Base-by-base conservation (phyloP, 2,329 filamentous ascomycete species). In the Elsinoe arachidis region DNA sequence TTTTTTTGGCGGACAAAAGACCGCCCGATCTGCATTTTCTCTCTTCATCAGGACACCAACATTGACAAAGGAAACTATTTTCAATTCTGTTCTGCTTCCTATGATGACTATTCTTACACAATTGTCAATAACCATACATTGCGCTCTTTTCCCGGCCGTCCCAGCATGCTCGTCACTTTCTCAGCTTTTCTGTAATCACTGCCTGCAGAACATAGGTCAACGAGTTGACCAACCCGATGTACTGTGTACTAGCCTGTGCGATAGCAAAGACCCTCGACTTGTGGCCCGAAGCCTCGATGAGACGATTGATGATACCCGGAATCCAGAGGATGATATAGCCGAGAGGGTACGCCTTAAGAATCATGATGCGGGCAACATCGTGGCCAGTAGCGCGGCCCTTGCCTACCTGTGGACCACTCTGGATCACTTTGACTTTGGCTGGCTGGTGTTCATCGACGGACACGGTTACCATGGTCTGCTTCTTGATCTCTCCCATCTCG, bases 341-440 rank as follows among this genome's bases (percentile, higher is more conserved):
- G 12, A 69, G 61, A 1, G 69, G 68, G 41, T 71, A 71, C 6
- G 67, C 66, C 51, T 70, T 70, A 3, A 70, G 59, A 0, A 69
- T 59, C 15, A 69, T 54, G 66, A 69, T 70, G 17, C 58, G 61
- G 56, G 61, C 63, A 26, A 67, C 61, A 33, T 67, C 64, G 9
- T 62, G 58, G 43, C 63, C 23, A 26, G 46, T 51, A 15, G 46
- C 46, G 14, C 46, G 19, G 26, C 46, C 46, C 15, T 51, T 51
- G 46, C 1, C 21, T 30, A 14, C 17, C 12, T 15, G 12, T 10
- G n/a, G 12, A 10, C 46, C 46, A 38, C 37, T 44, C 53, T 55
- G 37, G 35, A 33, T 30, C 10, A 39, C 26, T 6, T 41, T 39
- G 35, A 30, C 37, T 15, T 44, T 55, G 15, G 21, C 37, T 2